Evolutionary conservation across 1,284 basidiomycete genomes (phyloP).

Genomic region (Ganoderma lucidum): DNA sequence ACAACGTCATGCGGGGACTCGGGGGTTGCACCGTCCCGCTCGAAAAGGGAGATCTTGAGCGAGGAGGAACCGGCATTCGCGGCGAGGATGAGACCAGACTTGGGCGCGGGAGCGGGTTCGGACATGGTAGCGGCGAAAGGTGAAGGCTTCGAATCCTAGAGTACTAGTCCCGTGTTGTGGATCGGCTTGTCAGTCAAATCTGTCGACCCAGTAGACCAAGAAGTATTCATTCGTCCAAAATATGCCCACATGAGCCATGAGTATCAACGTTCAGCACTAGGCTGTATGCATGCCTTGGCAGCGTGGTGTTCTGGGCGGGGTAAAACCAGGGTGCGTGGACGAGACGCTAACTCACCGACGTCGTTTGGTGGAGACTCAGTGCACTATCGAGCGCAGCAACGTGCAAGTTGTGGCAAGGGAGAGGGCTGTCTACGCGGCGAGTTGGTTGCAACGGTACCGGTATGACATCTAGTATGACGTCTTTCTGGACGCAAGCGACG

Average conservation of each 20-base stretch:
- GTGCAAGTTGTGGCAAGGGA: neutral
- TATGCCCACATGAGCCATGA: neutral
- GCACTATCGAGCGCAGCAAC: neutral
- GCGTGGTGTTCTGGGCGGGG: neutral
- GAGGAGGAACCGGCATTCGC: slow-evolving; percentile 81
- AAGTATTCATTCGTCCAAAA: no score
- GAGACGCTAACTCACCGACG: neutral
- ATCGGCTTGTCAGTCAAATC: neutral
- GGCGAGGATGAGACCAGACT: slow-evolving; percentile 57
- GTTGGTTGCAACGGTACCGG: neutral
- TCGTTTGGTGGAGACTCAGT: neutral
- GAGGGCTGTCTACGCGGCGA: neutral
- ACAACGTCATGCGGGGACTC: slow-evolving; percentile 44
- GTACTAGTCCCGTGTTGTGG: neutral
- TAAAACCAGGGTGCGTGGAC: neutral
- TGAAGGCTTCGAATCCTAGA: neutral
- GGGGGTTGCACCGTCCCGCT: neutral
- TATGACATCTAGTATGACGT: slow-evolving; percentile 6
- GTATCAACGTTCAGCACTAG: neutral
- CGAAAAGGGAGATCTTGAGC: slow-evolving; percentile 76
- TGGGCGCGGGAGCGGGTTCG: slow-evolving; percentile 16
- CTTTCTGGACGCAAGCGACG: neutral
- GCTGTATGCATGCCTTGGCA: neutral
- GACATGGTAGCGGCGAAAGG: slow-evolving; percentile 4
- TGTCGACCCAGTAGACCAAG: neutral